A percentile compares a stretch with the other conserved stretches of the same genome.
Conservation (phyloP, 768 basidiomycete species). For the Lentinula edodes region DNA sequence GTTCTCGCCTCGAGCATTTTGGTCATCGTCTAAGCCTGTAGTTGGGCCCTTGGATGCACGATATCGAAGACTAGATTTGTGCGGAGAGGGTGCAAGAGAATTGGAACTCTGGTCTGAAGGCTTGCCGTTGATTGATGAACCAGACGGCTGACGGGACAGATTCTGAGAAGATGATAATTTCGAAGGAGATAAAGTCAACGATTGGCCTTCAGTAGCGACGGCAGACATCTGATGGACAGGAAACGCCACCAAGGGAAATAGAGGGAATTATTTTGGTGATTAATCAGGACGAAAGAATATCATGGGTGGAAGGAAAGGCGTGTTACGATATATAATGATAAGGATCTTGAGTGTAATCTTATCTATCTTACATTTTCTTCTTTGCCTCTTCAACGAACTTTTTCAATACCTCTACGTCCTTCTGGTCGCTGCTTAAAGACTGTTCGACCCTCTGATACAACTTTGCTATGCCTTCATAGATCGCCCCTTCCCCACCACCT, state of each 20-base stretch:
- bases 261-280: background rate
- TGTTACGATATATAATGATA: slow-evolving; percentile 3
- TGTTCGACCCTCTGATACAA: slow-evolving; percentile 38
- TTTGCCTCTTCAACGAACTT: slow-evolving; percentile 43
- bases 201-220: background rate
- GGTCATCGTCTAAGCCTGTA: slow-evolving; percentile 30
- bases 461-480: slow-evolving; percentile 42
- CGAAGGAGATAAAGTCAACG: background rate
- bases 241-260: background rate
- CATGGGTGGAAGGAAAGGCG: background rate
- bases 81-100: slow-evolving; percentile 9
- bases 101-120: background rate
- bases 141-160: background rate
- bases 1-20: slow-evolving; percentile 74
- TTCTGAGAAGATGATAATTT: background rate
- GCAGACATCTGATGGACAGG: background rate
- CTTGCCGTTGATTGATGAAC: slow-evolving; percentile 4
- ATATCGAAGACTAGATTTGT: slow-evolving; percentile 15
- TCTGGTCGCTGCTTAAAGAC: slow-evolving; percentile 27
- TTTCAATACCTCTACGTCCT: slow-evolving; percentile 34
- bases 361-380: slow-evolving; percentile 12
- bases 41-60: slow-evolving; percentile 6
- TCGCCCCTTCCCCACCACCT: slow-evolving; percentile 34
- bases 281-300: background rate
- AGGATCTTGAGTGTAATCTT: background rate